Evolutionary conservation across 2,329 filamentous ascomycete species (phyloP).

Genomic region (Verticillium alfalfae): DNA sequence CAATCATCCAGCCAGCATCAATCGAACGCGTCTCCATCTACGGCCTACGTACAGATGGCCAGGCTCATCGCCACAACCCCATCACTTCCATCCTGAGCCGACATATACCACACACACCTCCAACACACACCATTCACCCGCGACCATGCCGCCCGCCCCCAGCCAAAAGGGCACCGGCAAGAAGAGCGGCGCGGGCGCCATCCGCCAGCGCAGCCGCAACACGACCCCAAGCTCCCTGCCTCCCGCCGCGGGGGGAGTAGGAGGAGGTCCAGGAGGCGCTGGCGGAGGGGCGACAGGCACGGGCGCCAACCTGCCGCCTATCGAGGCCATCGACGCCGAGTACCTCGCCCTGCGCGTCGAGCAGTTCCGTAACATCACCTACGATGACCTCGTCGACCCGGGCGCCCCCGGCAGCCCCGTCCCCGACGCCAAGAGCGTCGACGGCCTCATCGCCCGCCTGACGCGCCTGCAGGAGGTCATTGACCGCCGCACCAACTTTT

Average conservation of each 20-base stretch:
- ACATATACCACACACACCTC: neutral
- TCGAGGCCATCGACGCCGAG: slow-evolving; percentile 53
- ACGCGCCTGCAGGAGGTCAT: slow-evolving; percentile 61
- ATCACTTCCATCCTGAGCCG: neutral
- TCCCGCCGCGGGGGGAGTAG: no score
- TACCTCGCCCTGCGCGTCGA: slow-evolving; percentile 62
- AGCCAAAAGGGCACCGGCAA: slow-evolving; percentile 60
- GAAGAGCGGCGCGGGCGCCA: slow-evolving; percentile 54
- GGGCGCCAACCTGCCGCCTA: slow-evolving; percentile 47
- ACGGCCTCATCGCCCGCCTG: slow-evolving; percentile 59
- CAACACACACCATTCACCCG: neutral
- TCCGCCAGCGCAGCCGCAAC: slow-evolving; percentile 69
- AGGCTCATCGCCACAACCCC: neutral
- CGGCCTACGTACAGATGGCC: neutral
- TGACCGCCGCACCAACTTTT: slow-evolving; percentile 61
- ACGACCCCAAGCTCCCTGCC: slow-evolving; percentile 62
- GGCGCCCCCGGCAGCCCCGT: slow-evolving; percentile 51
- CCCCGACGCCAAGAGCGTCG: slow-evolving; percentile 58
- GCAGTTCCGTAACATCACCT: slow-evolving; percentile 52
- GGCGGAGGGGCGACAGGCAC: slow-evolving; percentile 12
- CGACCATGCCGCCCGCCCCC: slow-evolving; percentile 51
- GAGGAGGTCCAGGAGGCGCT: no score
- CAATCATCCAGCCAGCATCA: neutral
- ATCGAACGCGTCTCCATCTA: neutral
- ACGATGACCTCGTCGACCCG: slow-evolving; percentile 66